Percentiles rank a stretch among this genome's conserved stretches.
These are phyloP conservation scores for Dendrocalamus sinicus DNA, from an alignment of 176 grass and related monocot genomes.

Conservation along the genomic window DNA sequence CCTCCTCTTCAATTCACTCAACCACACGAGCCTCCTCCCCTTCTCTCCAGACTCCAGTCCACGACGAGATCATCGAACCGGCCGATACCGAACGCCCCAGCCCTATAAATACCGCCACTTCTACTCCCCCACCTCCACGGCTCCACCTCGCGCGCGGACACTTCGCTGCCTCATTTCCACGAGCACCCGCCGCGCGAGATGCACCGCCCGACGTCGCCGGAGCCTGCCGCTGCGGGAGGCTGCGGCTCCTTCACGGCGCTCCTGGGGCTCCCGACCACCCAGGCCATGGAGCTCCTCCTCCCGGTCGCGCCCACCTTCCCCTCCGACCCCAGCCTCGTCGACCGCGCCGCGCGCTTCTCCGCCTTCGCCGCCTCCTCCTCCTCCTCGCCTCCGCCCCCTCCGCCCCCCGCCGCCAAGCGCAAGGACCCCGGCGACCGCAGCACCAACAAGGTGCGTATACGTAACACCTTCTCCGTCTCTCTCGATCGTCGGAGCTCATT, in stretches of 20 bases:
- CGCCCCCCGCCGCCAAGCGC: slow-evolving; percentile 32
- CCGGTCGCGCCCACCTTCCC: slow-evolving; percentile 54
- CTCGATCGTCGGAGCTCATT: background rate
- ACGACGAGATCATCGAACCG: background rate
- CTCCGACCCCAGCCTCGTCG: slow-evolving; percentile 65
- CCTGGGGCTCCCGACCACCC: slow-evolving; percentile 50
- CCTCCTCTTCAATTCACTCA: background rate
- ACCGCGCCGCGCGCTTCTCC: slow-evolving; percentile 69
- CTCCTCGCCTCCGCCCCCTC: slow-evolving; percentile 23
- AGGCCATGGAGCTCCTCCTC: slow-evolving; percentile 55
- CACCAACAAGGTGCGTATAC: slow-evolving; percentile 32
- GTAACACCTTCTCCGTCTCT: background rate
- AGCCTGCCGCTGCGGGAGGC: slow-evolving; percentile 25
- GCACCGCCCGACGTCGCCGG: slow-evolving; percentile 45
- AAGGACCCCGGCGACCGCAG: slow-evolving; percentile 38
- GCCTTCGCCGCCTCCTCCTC: slow-evolving; percentile 54
- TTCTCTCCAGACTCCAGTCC: no score
- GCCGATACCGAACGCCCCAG: background rate
- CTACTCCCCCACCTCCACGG: background rate
- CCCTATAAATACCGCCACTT: slow-evolving; percentile 40
- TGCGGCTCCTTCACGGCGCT: slow-evolving; percentile 68
- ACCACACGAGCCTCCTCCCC: background rate
- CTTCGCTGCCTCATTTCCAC: background rate
- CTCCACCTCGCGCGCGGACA: background rate
- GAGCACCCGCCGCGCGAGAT: slow-evolving; percentile 20